Evolutionary conservation across 345 rosid species (phyloP), one percentile per base, ranked within the genome.

Genomic region (Eutrema japonicum): DNA sequence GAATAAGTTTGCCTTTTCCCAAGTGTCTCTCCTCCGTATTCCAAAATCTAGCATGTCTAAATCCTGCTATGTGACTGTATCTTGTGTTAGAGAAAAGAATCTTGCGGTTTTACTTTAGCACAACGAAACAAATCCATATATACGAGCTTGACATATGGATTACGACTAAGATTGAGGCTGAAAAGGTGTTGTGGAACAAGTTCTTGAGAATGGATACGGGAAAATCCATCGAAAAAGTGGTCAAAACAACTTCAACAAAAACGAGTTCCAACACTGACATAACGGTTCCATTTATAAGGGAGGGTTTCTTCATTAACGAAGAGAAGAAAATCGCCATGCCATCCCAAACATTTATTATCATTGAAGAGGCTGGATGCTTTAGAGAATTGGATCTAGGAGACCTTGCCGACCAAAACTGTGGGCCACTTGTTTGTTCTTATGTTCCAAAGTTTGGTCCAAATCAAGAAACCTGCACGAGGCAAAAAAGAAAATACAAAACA

Each of bases 161-260:
- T 30, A 30, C 41, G 26, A 63, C 53, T n/a, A 43, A 30, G 29
- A 30, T 30, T 30, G 67, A 62, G 5, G 3, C 40, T 4, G 8
- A 30, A 30, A 5, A 13, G n/a, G 8, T 62, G 3, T 29, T n/a
- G 4, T 63, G 68, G 54, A 63, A 41, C 53, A 63, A 63, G 68
- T 63, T 63, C 68, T 45, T 45, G 53, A 45, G 2, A 32, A 7
- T 45, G n/a, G 27, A 30, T 8, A 13, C 2, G 29, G 26, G 1
- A 32, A 18, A 18, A 18, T 18, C 22, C 22, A 18, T 1, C 22
- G 22, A 18, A 18, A 18, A 18, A 18, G 1, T 18, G 22, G 22
- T 18, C 22, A 18, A 18, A 18, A 18, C 22, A 1, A 18, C 22
- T 18, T 18, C 22, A 18, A 18, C 22, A 18, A 18, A 18, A 18